phyloP scores from a whole-genome alignment of 352 stramenopile genomes.

The Globisporangium takayamanum region DNA sequence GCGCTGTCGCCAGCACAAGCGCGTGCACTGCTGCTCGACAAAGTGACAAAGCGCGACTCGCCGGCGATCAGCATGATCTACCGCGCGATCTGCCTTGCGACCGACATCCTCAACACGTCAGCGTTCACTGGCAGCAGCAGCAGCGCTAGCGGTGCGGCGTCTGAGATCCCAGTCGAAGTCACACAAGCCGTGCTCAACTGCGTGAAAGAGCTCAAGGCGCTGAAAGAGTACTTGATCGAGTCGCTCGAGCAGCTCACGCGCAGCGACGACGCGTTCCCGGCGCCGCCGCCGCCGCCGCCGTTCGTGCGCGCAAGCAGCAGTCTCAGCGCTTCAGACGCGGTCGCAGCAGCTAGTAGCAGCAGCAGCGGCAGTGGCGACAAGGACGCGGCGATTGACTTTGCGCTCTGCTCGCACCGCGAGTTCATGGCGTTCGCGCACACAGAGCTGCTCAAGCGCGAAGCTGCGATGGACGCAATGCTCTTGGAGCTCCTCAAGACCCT shows the following conservation, averaged over 20 bases:
- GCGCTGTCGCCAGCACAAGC: constrained; percentile 14
- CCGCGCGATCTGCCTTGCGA: constrained; percentile 54
- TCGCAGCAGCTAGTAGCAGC: constrained; percentile 3
- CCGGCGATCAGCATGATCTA: constrained; percentile 57
- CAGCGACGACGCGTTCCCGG: constrained; percentile 16
- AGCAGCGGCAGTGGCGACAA: constrained; percentile 21
- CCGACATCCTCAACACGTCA: constrained; percentile 53
- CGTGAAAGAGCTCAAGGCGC: constrained; percentile 63
- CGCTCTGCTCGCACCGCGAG: constrained; percentile 48
- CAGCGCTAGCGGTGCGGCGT: not conserved
- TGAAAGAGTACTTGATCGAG: constrained; percentile 62
- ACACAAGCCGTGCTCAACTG: constrained; percentile 54
- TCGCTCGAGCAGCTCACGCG: constrained; percentile 43
- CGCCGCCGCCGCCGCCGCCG: constrained; percentile 14
- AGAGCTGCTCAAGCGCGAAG: constrained; percentile 26
- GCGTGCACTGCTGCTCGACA: constrained; percentile 35
- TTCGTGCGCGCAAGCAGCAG: constrained; percentile 13
- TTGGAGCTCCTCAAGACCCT: constrained; percentile 24
- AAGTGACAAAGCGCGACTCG: constrained; percentile 54
- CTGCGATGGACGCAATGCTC: constrained; percentile 20
- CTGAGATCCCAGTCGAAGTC: constrained; percentile 46
- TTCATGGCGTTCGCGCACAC: constrained; percentile 39
- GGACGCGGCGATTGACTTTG: constrained; percentile 48
- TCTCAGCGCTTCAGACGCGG: too few relatives aligned
- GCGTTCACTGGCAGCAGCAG: constrained; percentile 13